Percentiles rank a stretch among this genome's conserved stretches.
Conservation (phyloP, 768 basidiomycete genomes). For the Omphalotus guepiniiformis region DNA sequence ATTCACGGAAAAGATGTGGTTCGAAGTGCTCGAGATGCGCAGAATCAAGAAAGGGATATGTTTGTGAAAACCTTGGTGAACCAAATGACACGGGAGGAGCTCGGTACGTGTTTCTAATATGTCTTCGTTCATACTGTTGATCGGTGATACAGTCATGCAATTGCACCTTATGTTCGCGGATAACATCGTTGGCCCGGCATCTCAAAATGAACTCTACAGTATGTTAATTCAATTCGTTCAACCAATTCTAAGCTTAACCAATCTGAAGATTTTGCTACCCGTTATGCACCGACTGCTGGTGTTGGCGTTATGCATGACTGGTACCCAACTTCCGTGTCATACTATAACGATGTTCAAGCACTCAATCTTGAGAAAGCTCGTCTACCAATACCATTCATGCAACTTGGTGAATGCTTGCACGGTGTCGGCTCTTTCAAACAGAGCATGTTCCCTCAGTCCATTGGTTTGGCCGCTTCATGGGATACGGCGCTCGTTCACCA, state of each 20-base stretch:
- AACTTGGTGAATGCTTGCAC: constrained; percentile 21
- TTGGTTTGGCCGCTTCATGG: constrained; percentile 18
- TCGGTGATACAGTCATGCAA: constrained; percentile 10
- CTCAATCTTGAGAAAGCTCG: constrained; percentile 20
- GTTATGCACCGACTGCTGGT: constrained; percentile 10
- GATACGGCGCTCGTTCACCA: constrained; percentile 15
- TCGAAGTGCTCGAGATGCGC: not conserved
- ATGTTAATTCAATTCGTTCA: not conserved
- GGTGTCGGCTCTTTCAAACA: constrained; percentile 22
- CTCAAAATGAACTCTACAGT: constrained; percentile 10
- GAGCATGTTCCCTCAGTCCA: constrained; percentile 22
- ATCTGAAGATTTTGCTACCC: constrained; percentile 12
- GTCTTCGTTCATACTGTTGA: not conserved
- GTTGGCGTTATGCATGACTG: constrained; percentile 15
- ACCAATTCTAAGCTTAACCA: not conserved
- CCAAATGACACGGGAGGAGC: constrained; percentile 9
- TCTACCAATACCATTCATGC: constrained; percentile 20
- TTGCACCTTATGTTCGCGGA: constrained; percentile 13
- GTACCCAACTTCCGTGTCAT: constrained; percentile 4
- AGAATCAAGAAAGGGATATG: constrained; percentile 4
- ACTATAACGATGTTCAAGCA: constrained; percentile 19
- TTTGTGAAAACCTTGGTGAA: constrained; percentile 7
- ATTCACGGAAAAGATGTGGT: not conserved
- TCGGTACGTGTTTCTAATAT: constrained; percentile 6
- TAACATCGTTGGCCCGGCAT: constrained; percentile 12